Evolutionary conservation across 202 grass and related monocot species (phyloP).

Genomic region (Cymbopogon flexuosus): DNA sequence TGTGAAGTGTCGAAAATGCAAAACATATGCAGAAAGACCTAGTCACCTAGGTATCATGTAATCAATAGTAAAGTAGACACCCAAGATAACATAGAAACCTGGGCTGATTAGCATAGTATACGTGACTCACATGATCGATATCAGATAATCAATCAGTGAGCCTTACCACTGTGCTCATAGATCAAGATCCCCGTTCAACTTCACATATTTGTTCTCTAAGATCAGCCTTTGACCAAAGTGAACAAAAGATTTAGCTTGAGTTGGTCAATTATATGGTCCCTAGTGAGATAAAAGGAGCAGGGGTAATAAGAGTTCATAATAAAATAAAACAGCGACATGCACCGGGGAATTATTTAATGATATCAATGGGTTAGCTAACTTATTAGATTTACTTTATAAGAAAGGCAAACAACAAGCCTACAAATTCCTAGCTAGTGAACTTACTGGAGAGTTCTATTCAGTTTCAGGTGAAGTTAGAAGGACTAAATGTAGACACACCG

Average conservation of each 20-base stretch:
- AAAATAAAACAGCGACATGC: slow-evolving; percentile 14
- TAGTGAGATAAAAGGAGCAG: slow-evolving; percentile 18
- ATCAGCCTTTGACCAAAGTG: slow-evolving; percentile 33
- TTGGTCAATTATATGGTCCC: slow-evolving; percentile 21
- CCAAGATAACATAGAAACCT: neutral
- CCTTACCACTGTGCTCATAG: neutral
- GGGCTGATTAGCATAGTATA: slow-evolving; percentile 7
- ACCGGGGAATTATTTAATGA: slow-evolving; percentile 9
- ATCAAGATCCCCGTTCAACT: slow-evolving; percentile 16
- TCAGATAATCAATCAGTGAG: slow-evolving; percentile 12
- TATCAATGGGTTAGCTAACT: slow-evolving; percentile 27
- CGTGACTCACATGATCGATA: slow-evolving; percentile 6
- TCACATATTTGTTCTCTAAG: slow-evolving; percentile 32
- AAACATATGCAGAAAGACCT: slow-evolving; percentile 12
- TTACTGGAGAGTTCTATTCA: neutral
- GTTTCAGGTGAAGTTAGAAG: slow-evolving; percentile 17
- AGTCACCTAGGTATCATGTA: neutral
- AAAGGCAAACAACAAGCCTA: slow-evolving; percentile 30
- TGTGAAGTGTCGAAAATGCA: neutral
- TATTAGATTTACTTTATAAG: slow-evolving; percentile 26
- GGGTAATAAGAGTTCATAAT: neutral
- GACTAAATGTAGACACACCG: neutral
- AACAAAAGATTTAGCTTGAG: slow-evolving; percentile 7
- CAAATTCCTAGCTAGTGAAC: slow-evolving; percentile 14
- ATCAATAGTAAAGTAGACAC: neutral